These are phyloP conservation scores for Postia placenta DNA, from an alignment of 768 basidiomycete species.

Conservation along the genomic window DNA sequence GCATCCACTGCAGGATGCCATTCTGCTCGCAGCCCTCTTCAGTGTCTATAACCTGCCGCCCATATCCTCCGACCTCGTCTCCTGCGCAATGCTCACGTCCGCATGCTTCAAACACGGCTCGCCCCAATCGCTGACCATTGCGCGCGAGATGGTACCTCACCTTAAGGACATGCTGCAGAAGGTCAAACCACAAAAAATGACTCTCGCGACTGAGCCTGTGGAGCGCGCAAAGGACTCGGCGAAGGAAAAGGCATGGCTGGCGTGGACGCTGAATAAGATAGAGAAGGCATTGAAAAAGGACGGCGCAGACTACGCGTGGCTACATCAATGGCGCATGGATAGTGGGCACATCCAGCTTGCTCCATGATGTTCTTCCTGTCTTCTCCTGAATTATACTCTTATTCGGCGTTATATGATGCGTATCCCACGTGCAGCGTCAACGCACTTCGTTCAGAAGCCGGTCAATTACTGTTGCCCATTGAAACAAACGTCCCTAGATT, in stretches of 20 bases:
- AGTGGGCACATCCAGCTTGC: constrained; percentile 15
- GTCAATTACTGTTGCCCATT: no score
- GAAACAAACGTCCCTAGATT: no score
- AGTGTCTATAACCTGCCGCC: constrained; percentile 48
- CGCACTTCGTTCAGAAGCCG: no score
- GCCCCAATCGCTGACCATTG: constrained; percentile 31
- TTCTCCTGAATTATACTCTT: no score
- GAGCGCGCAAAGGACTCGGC: constrained; percentile 19
- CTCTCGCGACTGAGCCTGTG: constrained; percentile 8
- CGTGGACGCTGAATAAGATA: constrained; percentile 30
- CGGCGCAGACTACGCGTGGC: constrained; percentile 22
- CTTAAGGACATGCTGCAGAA: constrained; percentile 29
- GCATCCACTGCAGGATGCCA: constrained; percentile 40
- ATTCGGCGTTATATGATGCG: no score
- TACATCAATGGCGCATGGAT: constrained; percentile 20
- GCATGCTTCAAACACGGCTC: constrained; percentile 46
- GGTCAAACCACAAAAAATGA: constrained; percentile 11
- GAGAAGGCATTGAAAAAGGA: constrained; percentile 26
- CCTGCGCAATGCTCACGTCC: constrained; percentile 48
- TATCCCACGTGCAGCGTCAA: no score
- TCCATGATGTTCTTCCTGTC: no score
- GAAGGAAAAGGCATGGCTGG: constrained; percentile 33
- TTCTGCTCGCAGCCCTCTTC: constrained; percentile 49
- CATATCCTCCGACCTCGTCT: constrained; percentile 48
- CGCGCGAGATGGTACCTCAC: constrained; percentile 35